Base-by-base conservation (phyloP, 2,329 filamentous ascomycete genomes). In the Ophiostoma triangulosporum region DNA sequence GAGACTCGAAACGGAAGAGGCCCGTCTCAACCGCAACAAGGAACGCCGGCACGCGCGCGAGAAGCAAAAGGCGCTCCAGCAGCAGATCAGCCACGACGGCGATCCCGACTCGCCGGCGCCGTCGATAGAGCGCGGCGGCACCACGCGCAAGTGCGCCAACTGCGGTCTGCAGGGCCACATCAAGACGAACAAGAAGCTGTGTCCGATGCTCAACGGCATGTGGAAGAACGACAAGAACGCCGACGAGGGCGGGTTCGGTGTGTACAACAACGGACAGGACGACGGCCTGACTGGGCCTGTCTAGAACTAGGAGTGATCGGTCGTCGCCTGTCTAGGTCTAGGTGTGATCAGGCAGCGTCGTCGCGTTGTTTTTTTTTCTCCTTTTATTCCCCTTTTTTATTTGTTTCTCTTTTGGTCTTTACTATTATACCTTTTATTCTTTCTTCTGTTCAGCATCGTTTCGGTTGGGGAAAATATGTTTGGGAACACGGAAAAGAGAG, bases 121-220 rank as follows among this genome's bases (percentile, higher is more conserved):
- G 27, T 64, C 68, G 27, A 63, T 68, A 50, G 76, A 76, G 64
- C 78, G 80, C 63, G 71, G 75, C 48, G 81, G 83, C 57, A 94
- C 88, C 54, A 84, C 84, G 32, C 79, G 94, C 62, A 97, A 97
- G 72, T 98, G 93, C 70, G 93, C 93, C 60, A 97, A 96, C 68
- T 98, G 93, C 70, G 93, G 93, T 50, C 86, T 93, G 67, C 86
- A 95, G 53, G 93, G 93, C 31, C 93, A 98, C 65, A 98, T 98
- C 74, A 96, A 96, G 70, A 97, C 91, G 48, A 97, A 97, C 74
- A 95, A 96, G 73, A 97, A 96, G 88, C 77, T 90, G 62, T 94
- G 88, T 66, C 88, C 88, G 48, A 74, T 93, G 66, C 82, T 94
- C 57, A 94, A 94, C 65, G 88, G 88, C 51, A 87, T 85, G 31